phyloP scores from a whole-genome alignment of 2,329 filamentous ascomycete species.

The Dothiorella sarmentorum region DNA sequence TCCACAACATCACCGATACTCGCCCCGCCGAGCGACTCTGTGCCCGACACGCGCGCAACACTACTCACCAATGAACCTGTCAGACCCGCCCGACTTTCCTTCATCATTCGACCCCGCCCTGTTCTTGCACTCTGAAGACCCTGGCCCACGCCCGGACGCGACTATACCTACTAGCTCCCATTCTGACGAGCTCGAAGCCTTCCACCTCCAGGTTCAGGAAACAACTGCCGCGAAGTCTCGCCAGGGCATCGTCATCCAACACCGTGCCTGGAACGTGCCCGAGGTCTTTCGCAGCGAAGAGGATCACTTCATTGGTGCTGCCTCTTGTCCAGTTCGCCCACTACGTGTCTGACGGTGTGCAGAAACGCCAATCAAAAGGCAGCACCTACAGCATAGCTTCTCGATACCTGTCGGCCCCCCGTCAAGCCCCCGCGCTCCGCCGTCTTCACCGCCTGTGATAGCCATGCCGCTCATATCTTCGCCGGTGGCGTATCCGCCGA shows the following conservation, averaged over 20 bases:
- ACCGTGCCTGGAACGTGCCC: slow-evolving; percentile 46
- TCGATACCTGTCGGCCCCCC: slow-evolving; percentile 20
- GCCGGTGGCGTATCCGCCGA: slow-evolving; percentile 54
- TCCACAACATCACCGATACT: slow-evolving; percentile 50
- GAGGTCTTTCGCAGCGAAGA: slow-evolving; percentile 51
- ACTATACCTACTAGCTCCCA: slow-evolving; percentile 26
- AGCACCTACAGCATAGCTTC: slow-evolving; percentile 16
- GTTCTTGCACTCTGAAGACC: slow-evolving; percentile 47
- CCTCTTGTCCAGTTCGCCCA: slow-evolving; percentile 26
- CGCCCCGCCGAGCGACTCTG: slow-evolving; percentile 50
- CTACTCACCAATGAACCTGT: slow-evolving; percentile 31
- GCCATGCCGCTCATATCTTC: slow-evolving; percentile 62
- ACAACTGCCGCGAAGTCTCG: slow-evolving; percentile 40
- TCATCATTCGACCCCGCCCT: slow-evolving; percentile 52
- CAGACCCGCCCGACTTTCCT: slow-evolving; percentile 23
- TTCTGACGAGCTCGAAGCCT: slow-evolving; percentile 49
- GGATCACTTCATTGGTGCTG: slow-evolving; percentile 37
- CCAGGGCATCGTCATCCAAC: slow-evolving; percentile 49
- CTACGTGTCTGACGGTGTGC: slow-evolving; percentile 5
- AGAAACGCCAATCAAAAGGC: slow-evolving; percentile 34
- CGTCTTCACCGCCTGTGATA: slow-evolving; percentile 49
- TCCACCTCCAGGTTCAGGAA: slow-evolving; percentile 42
- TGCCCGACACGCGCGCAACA: no score
- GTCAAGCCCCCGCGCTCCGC: slow-evolving; percentile 23
- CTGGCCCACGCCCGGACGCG: slow-evolving; percentile 21